phyloP scores from a whole-genome alignment of 2,329 filamentous ascomycete genomes.

The Eutypa lata region DNA sequence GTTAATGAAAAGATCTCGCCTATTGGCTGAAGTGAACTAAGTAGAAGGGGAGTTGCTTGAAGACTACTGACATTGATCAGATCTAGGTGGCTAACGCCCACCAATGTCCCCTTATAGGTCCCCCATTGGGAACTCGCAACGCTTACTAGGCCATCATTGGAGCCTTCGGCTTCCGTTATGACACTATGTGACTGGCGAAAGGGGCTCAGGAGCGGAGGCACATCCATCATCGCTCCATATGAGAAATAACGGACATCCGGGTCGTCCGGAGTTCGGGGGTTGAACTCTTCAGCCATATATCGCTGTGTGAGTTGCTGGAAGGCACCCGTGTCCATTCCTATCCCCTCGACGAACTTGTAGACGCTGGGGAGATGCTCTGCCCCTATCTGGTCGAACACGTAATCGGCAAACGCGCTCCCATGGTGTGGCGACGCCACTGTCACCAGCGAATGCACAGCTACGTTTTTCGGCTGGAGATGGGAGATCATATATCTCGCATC shows the following conservation, averaged over 20 bases:
- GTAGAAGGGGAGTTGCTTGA: background rate
- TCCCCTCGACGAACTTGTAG: slow-evolving; percentile 47
- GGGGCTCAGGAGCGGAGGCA: slow-evolving; percentile 61
- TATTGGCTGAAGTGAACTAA: too few species aligned
- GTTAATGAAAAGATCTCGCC: too few species aligned
- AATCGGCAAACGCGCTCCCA: slow-evolving; percentile 55
- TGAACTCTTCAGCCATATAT: slow-evolving; percentile 60
- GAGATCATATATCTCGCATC: slow-evolving; percentile 66
- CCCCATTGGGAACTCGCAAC: slow-evolving; percentile 62
- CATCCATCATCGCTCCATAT: slow-evolving; percentile 52
- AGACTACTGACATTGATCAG: slow-evolving; percentile 48
- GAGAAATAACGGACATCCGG: slow-evolving; percentile 57
- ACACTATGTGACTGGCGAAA: slow-evolving; percentile 53
- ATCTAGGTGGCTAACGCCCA: slow-evolving; percentile 61
- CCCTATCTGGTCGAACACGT: slow-evolving; percentile 45
- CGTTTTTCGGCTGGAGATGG: slow-evolving; percentile 43
- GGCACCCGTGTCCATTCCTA: slow-evolving; percentile 56
- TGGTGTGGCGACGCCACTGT: slow-evolving; percentile 56
- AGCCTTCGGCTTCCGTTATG: slow-evolving; percentile 50
- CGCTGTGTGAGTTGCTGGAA: slow-evolving; percentile 58
- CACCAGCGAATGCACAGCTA: slow-evolving; percentile 49
- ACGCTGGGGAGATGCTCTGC: slow-evolving; percentile 49
- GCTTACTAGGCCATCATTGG: slow-evolving; percentile 67
- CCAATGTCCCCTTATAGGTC: slow-evolving; percentile 60
- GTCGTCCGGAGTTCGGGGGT: slow-evolving; percentile 52